These are phyloP conservation scores for Smallanthus sonchifolius DNA, from an alignment of 129 eudicot genomes.

Conservation along the genomic window DNA sequence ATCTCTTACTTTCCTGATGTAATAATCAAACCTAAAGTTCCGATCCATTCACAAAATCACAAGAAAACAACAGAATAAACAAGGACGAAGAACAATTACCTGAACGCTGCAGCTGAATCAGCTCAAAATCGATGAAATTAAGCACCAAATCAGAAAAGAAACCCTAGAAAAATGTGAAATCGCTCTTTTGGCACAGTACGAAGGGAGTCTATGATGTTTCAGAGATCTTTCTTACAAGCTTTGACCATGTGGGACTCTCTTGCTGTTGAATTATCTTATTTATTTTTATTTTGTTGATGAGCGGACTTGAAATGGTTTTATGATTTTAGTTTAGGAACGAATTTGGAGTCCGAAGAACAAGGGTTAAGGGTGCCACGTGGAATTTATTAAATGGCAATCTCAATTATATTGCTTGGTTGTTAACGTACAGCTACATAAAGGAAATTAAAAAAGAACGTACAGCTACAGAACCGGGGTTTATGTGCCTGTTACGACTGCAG, in stretches of 20 bases:
- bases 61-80: neutral
- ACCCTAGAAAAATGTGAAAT: slow-evolving; percentile 1
- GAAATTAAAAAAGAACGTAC: neutral
- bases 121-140: slow-evolving; percentile 9
- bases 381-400: neutral
- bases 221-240: slow-evolving; percentile 28
- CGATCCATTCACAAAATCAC: neutral
- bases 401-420: neutral
- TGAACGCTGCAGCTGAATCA: neutral
- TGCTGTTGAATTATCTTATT: slow-evolving; percentile 1
- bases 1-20: neutral
- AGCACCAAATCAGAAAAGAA: slow-evolving; percentile 1
- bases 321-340: neutral
- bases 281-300: neutral
- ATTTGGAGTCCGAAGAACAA: neutral
- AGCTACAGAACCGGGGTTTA: neutral
- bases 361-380: neutral
- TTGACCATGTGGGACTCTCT: slow-evolving; percentile 27
- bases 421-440: neutral
- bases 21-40: no score
- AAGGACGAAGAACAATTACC: slow-evolving; percentile 1
- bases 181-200: slow-evolving; percentile 1
- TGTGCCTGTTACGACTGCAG: neutral
- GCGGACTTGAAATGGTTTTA: slow-evolving; percentile 11
- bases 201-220: slow-evolving; percentile 19